These are phyloP conservation scores for Gamarada debralockiae DNA, from an alignment of 495 filamentous ascomycete species.

Conservation along the genomic window DNA sequence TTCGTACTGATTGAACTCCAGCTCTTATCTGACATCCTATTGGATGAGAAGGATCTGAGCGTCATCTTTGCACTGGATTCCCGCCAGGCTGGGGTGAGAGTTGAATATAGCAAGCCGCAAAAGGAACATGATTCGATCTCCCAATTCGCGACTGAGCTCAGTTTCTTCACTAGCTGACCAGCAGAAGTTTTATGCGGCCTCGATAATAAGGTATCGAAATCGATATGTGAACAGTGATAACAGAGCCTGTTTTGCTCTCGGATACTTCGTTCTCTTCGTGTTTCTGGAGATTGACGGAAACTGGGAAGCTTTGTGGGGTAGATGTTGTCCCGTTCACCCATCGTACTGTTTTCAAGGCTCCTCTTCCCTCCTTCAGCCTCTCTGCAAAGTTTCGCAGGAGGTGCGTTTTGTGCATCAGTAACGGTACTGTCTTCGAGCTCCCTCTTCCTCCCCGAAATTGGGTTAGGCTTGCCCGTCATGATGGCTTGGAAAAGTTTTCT, in stretches of 20 bases:
- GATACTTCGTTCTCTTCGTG: constrained; percentile 2
- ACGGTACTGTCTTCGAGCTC: constrained; percentile 5
- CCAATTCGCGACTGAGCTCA: constrained; percentile 3
- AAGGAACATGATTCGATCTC: not conserved
- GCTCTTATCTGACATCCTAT: constrained; percentile 2
- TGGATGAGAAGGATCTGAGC: constrained; percentile 4
- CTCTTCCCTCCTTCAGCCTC: no score
- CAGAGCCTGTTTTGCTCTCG: constrained; percentile 2
- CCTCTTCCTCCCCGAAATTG: constrained; percentile 7
- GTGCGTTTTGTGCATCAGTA: not conserved
- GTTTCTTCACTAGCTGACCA: not conserved
- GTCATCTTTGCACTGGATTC: not conserved
- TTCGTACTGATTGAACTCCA: constrained; percentile 10
- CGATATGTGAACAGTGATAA: not conserved
- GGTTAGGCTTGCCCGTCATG: constrained; percentile 2
- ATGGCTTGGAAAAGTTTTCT: not conserved
- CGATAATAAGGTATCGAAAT: constrained; percentile 3
- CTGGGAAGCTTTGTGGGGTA: constrained; percentile 9
- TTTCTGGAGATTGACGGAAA: constrained; percentile 5
- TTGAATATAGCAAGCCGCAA: not conserved
- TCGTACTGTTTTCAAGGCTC: constrained; percentile 4
- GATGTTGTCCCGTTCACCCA: constrained; percentile 7
- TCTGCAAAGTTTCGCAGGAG: not conserved
- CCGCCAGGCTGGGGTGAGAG: not conserved
- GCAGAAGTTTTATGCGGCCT: constrained; percentile 3